Base-by-base conservation (phyloP, 2,329 filamentous ascomycete genomes). In the Fusarium hainanense region DNA sequence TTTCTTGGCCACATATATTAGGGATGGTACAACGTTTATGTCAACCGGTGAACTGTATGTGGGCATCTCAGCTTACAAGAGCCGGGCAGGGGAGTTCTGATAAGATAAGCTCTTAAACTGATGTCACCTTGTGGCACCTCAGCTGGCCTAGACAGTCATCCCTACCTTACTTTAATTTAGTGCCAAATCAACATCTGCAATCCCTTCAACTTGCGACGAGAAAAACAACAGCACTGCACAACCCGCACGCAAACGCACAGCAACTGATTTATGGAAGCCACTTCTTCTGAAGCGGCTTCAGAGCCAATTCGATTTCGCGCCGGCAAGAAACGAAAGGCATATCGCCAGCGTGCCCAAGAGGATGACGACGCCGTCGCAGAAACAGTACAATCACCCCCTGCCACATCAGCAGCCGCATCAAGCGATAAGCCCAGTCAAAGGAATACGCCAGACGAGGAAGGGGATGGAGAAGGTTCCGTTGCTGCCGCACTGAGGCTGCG, bases 321-420 rank as follows among this genome's bases (percentile, higher is more conserved):
- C 30, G 75, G 82, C 63, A 90, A 89, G 77, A 90, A 89, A 79
- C 83, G 87, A 75, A 90, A 89, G 75, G 79, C 82, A 7, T 87
- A 88, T 68, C 83, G 88, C 48, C 87, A 87, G 67, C 85, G 87
- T 67, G 69, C 77, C 74, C 75, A 78, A 50, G 75, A 78, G 42
- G 75, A 78, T 54, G 75, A 73, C 40, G 68, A 57, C 12, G 54
- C 50, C 23, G 27, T 66, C n/a, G 27, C 21, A 54, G 47, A 58
- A 48, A 49, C 41, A 55, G 62, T 25, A 34, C 37, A 34, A 32
- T 32, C 54, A 27, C 37, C 59, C 47, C 30, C 56, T 40, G 58
- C 47, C 55, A 54, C 47, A 41, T 37, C 64, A 56, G 46, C 50
- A 25, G 52, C 56, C 8, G 59, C 8, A 21, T 54, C 21, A 44